Evolutionary conservation across 2,329 filamentous ascomycete genomes (phyloP), one percentile per base, ranked within the genome.

Genomic region (Lachnellula willkommii): DNA sequence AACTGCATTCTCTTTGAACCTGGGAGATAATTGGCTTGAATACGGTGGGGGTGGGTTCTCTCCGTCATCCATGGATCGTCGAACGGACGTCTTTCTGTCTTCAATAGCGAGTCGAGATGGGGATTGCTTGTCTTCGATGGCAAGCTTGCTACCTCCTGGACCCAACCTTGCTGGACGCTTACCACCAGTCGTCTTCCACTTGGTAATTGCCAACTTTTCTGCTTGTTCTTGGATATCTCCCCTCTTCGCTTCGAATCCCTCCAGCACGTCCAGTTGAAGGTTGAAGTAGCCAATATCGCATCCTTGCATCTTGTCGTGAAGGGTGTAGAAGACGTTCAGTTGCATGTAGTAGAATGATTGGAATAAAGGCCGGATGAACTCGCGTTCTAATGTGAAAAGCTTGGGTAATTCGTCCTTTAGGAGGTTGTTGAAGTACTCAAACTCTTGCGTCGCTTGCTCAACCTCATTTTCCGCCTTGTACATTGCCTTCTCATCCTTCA

Each of bases 291-390:
- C 91, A 69, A 99, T 99, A 69, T 97, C 92, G 71, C 95, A 91
- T 63, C 82, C 85, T 75, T 99, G 94, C 94, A 99, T 99, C 74
- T 87, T 90, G 74, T 97, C 93, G 72, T 99, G 94, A 53, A 99
- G 79, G 1, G 94, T 99, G 74, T 99, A 99, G 73, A 97, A 99
- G 63, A 99, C 90, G 73, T 99, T 99, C 63, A 99, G 83, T 74
- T 99, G 94, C 94, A 99, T 99, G 78, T 97, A 99, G 76, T 99
- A 99, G 77, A 99, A 99, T 9, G 90, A 95, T 72, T 97, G 94
- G 79, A 99, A 99, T 7, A 99, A 83, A 2, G 94, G 94, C 64
- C 90, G 87, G 72, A 99, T 99, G 72, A 99, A 97, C 72, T 97
- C 88, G 61, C 87, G 83, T 73, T 99, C 94, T 17, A 99, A 83